These are phyloP conservation scores for Cryptococcus jaspeensis DNA, from an alignment of 1,284 basidiomycete genomes.

Conservation along the genomic window DNA sequence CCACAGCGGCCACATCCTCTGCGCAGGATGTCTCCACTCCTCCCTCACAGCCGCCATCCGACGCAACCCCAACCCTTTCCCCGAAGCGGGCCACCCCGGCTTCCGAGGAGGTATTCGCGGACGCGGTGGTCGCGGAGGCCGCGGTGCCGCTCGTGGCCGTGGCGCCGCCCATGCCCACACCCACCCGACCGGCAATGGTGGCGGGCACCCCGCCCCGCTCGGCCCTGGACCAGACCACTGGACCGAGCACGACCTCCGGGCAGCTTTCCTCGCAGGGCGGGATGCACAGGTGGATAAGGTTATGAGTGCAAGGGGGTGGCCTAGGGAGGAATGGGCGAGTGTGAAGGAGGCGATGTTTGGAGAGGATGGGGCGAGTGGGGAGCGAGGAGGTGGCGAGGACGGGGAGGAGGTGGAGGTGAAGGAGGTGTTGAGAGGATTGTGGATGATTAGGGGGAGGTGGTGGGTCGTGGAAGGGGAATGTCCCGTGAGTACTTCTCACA, in stretches of 20 bases:
- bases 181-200: not conserved
- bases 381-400: not conserved
- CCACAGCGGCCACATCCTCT: constrained; percentile 44
- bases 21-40: constrained; percentile 40
- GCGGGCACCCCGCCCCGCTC: not conserved
- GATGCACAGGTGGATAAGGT: constrained; percentile 1
- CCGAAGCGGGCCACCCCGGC: not conserved
- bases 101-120: not conserved
- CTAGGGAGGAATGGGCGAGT: constrained; percentile 16
- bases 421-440: constrained; percentile 36
- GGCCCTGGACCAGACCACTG: constrained; percentile 28
- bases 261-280: constrained; percentile 7
- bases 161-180: constrained; percentile 6
- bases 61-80: constrained; percentile 36
- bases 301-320: constrained; percentile 1
- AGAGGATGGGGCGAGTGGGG: not conserved
- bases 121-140: constrained; percentile 10
- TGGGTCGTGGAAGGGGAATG: constrained; percentile 49
- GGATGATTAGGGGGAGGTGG: constrained; percentile 26
- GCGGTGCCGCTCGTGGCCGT: constrained; percentile 14
- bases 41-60: constrained; percentile 40
- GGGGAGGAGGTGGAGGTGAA: constrained; percentile 17
- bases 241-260: constrained; percentile 25
- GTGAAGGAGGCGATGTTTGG: constrained; percentile 9
- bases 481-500: constrained; percentile 49